Evolutionary conservation across 805 yeast genomes (phyloP).

Genomic region (Pichia nakasei): DNA sequence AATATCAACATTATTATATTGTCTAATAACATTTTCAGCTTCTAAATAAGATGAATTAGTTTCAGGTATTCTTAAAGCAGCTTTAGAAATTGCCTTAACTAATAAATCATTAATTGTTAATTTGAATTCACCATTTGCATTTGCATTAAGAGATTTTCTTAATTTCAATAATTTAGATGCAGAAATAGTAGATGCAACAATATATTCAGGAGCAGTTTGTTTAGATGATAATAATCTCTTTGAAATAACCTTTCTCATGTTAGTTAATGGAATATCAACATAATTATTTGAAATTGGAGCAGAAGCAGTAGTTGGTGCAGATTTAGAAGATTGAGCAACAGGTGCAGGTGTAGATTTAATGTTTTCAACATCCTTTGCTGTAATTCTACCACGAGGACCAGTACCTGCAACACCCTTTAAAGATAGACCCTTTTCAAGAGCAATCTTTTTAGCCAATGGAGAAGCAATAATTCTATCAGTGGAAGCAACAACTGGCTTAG

Average conservation of each 20-base stretch:
- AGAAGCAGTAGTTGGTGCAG: constrained; percentile 37
- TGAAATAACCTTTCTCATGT: constrained; percentile 93
- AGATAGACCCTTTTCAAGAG: constrained; percentile 85
- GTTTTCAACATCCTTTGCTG: constrained; percentile 82
- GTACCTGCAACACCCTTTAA: constrained; percentile 80
- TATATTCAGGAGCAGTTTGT: constrained; percentile 82
- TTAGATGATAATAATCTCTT: constrained; percentile 80
- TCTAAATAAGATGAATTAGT: constrained; percentile 93
- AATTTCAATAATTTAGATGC: constrained; percentile 87
- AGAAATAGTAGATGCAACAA: constrained; percentile 78
- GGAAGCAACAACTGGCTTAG: constrained; percentile 28
- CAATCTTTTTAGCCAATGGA: constrained; percentile 88
- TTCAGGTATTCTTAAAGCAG: constrained; percentile 83
- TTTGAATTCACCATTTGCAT: constrained; percentile 80
- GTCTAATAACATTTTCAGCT: constrained; percentile 82
- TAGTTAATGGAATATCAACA: constrained; percentile 78
- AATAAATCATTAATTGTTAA: constrained; percentile 90
- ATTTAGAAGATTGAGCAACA: constrained; percentile 32
- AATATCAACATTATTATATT: constrained; percentile 85
- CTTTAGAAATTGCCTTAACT: constrained; percentile 89
- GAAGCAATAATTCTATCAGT: constrained; percentile 82
- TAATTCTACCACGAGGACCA: constrained; percentile 93
- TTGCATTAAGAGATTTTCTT: constrained; percentile 79
- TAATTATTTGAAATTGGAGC: constrained; percentile 28
- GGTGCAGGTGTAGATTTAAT: constrained; percentile 35